phyloP scores from a whole-genome alignment of 164 flowering plant species.

The Vitis riparia region DNA sequence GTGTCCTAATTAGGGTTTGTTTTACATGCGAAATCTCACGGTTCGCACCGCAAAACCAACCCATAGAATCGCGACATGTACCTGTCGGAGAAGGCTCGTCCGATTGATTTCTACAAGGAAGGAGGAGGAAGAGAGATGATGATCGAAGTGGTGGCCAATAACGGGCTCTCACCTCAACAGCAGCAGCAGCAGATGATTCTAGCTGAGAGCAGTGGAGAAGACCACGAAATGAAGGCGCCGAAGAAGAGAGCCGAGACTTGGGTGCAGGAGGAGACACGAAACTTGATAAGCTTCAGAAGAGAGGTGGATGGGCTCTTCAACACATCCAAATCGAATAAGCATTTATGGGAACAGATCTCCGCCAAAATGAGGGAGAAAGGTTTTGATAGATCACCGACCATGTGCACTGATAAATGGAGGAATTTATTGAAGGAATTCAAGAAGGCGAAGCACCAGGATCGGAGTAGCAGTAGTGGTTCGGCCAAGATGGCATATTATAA shows the following conservation, averaged over 20 bases:
- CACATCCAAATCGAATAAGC: constrained; percentile 87
- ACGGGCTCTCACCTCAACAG: constrained; percentile 14
- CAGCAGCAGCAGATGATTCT: constrained; percentile 43
- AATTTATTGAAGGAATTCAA: constrained; percentile 87
- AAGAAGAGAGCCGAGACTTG: constrained; percentile 95
- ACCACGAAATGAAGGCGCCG: constrained; percentile 65
- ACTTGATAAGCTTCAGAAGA: constrained; percentile 56
- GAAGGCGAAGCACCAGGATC: constrained; percentile 71
- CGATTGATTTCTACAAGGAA: constrained; percentile 62
- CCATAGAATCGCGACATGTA: constrained; percentile 34
- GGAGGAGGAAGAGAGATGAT: constrained; percentile 53
- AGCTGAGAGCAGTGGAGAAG: constrained; percentile 65
- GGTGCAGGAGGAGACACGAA: constrained; percentile 83
- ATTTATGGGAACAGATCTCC: constrained; percentile 91
- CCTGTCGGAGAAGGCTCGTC: constrained; percentile 56
- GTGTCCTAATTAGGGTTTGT: too few relatives aligned
- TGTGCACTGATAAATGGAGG: constrained; percentile 99
- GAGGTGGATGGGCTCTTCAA: constrained; percentile 80
- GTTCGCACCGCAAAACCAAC: too few relatives aligned
- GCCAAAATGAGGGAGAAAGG: constrained; percentile 85
- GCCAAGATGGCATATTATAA: constrained; percentile 82
- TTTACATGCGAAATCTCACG: too few relatives aligned
- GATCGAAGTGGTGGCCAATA: constrained; percentile 55
- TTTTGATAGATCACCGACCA: constrained; percentile 81
- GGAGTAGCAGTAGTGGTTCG: constrained; percentile 48